phyloP scores from a whole-genome alignment of 768 basidiomycete species.

The Serendipita sp. region DNA sequence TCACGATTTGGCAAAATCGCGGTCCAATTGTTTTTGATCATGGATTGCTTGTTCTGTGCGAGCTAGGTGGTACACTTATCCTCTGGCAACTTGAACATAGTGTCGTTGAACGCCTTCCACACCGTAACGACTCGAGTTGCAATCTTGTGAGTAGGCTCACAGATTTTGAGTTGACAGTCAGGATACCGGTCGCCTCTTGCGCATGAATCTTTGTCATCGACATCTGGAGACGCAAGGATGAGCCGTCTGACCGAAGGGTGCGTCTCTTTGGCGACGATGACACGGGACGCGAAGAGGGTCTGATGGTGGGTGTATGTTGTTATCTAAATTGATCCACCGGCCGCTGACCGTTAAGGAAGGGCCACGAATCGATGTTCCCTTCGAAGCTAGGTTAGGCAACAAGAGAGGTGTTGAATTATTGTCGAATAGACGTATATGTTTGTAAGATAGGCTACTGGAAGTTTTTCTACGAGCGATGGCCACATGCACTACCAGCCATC shows the following conservation, averaged over 20 bases:
- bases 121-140: conserved; percentile 92
- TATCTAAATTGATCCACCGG: conserved; percentile 60
- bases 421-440: conserved; percentile 81
- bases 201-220: conserved; percentile 81
- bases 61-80: conserved; percentile 91
- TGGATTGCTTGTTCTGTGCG: conserved; percentile 67
- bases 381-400: conserved; percentile 95
- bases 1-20: conserved; percentile 92
- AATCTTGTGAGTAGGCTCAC: conserved; percentile 98
- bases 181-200: conserved; percentile 87
- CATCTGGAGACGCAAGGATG: conserved; percentile 87
- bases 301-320: conserved; percentile 97
- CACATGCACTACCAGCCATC: conserved; percentile 98
- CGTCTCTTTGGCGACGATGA: conserved; percentile 98
- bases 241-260: conserved; percentile 97
- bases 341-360: conserved; percentile 95
- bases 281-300: conserved; percentile 86
- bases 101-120: conserved; percentile 98
- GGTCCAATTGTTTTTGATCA: conserved; percentile 76
- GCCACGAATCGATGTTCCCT: conserved; percentile 88
- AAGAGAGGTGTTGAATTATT: conserved; percentile 73
- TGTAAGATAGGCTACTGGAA: conserved; percentile 91
- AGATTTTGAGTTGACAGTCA: conserved; percentile 90
- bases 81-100: conserved; percentile 86
- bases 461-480: conserved; percentile 96